These are phyloP conservation scores for Globisporangium alternatum DNA, from an alignment of 352 stramenopile genomes.

Conservation along the genomic window DNA sequence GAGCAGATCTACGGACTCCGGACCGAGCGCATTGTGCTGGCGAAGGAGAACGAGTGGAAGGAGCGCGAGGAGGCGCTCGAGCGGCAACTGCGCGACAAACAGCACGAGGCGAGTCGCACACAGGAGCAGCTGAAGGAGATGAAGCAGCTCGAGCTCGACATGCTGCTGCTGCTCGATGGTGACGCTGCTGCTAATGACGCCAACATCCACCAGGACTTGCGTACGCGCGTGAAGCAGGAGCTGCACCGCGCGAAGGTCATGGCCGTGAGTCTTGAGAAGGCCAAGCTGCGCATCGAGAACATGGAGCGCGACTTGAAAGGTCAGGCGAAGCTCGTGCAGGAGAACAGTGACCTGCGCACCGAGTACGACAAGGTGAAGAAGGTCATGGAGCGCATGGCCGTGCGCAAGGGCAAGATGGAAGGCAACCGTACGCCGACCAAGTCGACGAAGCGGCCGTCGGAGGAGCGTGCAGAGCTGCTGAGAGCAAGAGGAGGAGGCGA, in stretches of 20 bases:
- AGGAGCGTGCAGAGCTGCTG: slow-evolving; percentile 10
- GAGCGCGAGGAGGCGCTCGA: slow-evolving; percentile 26
- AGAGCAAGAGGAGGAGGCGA: not conserved
- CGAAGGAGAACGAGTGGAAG: slow-evolving; percentile 30
- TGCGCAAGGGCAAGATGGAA: slow-evolving; percentile 28
- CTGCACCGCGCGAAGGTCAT: slow-evolving; percentile 27
- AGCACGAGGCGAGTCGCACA: slow-evolving; percentile 17
- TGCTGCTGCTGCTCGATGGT: slow-evolving; percentile 31
- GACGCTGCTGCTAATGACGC: not conserved
- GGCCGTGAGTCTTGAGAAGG: slow-evolving; percentile 22
- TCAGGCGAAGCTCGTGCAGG: slow-evolving; percentile 39
- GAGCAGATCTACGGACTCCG: slow-evolving; percentile 22
- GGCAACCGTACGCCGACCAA: slow-evolving; percentile 15
- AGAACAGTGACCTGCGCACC: slow-evolving; percentile 51
- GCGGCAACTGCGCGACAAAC: slow-evolving; percentile 20
- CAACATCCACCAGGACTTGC: slow-evolving; percentile 24
- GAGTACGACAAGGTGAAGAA: slow-evolving; percentile 62
- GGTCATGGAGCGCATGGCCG: slow-evolving; percentile 61
- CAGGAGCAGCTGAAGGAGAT: slow-evolving; percentile 21
- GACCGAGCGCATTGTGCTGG: slow-evolving; percentile 20
- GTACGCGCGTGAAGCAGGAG: slow-evolving; percentile 33
- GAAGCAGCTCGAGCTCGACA: slow-evolving; percentile 34
- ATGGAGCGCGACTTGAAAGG: slow-evolving; percentile 38
- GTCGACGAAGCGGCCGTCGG: slow-evolving; percentile 3
- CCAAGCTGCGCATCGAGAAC: slow-evolving; percentile 26